A percentile compares a stretch with the other conserved stretches of the same genome.
phyloP scores from a whole-genome alignment of 495 filamentous ascomycete genomes.

The Parathielavia appendiculata region DNA sequence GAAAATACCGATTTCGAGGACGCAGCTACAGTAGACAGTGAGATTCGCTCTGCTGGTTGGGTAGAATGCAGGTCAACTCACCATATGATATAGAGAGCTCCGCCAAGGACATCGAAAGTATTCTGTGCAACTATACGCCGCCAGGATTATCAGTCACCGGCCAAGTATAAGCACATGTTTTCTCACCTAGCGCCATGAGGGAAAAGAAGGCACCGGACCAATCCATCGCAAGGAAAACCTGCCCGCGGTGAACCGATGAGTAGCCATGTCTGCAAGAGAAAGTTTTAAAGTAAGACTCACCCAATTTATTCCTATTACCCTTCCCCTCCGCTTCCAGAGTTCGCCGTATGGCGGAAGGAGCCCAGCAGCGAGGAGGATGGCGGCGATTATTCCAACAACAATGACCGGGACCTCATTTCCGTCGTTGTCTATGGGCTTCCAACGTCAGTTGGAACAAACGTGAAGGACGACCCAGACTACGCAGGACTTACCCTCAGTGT shows the following conservation, averaged over 20 bases:
- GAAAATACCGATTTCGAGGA: conserved; percentile 67
- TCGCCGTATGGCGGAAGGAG: conserved; percentile 68
- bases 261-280: not conserved
- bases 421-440: conserved; percentile 46
- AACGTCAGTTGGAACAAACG: conserved; percentile 6
- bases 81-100: conserved; percentile 64
- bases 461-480: not conserved
- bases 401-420: conserved; percentile 51
- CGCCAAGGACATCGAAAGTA: conserved; percentile 65
- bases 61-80: conserved; percentile 29
- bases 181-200: conserved; percentile 61
- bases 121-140: conserved; percentile 53
- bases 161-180: not conserved
- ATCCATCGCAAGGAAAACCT: conserved; percentile 66
- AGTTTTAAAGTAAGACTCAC: not conserved
- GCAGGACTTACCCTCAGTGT: conserved; percentile 49
- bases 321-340: conserved; percentile 62
- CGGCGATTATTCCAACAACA: conserved; percentile 57
- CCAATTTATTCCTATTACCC: conserved; percentile 65
- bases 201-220: conserved; percentile 70
- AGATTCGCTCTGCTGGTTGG: not conserved
- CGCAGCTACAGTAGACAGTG: conserved; percentile 37
- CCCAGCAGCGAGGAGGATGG: conserved; percentile 67
- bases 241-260: not conserved
- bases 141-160: not conserved